Evolutionary conservation across 2,329 filamentous ascomycete species (phyloP).

Genomic region (Nothomitra cinnamomea): DNA sequence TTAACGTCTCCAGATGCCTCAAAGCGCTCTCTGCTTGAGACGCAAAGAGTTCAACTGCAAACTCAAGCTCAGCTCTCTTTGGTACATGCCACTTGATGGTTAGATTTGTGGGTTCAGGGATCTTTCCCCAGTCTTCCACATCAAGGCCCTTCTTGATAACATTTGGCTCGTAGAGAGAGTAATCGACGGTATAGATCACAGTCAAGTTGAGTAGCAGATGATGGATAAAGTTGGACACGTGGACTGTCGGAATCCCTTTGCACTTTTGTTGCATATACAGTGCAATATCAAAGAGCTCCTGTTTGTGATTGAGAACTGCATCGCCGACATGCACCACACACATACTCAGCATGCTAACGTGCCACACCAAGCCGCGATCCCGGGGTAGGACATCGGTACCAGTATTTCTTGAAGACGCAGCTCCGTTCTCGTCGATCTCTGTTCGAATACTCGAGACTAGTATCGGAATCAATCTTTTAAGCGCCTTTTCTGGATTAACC

Average conservation of each 20-base stretch:
- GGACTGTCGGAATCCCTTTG: constrained; percentile 80
- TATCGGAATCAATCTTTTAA: constrained; percentile 81
- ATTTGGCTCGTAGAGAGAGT: constrained; percentile 69
- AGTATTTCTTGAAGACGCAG: constrained; percentile 83
- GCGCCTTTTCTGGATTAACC: constrained; percentile 80
- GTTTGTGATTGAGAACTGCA: constrained; percentile 74
- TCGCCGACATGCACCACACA: constrained; percentile 89
- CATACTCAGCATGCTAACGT: constrained; percentile 95
- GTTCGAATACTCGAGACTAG: constrained; percentile 82
- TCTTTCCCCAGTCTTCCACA: constrained; percentile 68
- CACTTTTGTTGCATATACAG: constrained; percentile 95
- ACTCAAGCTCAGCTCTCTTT: constrained; percentile 60
- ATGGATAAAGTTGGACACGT: constrained; percentile 95
- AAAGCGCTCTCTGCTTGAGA: constrained; percentile 66
- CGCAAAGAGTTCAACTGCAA: constrained; percentile 79
- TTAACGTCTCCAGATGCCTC: constrained; percentile 58
- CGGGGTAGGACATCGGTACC: constrained; percentile 85
- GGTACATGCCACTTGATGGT: constrained; percentile 88
- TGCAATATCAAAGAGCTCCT: constrained; percentile 79
- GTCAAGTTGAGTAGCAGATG: constrained; percentile 90
- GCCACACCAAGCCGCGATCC: constrained; percentile 88
- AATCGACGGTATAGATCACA: constrained; percentile 83
- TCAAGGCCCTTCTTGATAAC: constrained; percentile 54
- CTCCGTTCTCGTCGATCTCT: constrained; percentile 92
- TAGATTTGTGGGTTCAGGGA: constrained; percentile 55